Percentiles rank a stretch among this genome's conserved stretches.
Conservation (phyloP, 306 rosid species). For the Vigna trinervia region DNA sequence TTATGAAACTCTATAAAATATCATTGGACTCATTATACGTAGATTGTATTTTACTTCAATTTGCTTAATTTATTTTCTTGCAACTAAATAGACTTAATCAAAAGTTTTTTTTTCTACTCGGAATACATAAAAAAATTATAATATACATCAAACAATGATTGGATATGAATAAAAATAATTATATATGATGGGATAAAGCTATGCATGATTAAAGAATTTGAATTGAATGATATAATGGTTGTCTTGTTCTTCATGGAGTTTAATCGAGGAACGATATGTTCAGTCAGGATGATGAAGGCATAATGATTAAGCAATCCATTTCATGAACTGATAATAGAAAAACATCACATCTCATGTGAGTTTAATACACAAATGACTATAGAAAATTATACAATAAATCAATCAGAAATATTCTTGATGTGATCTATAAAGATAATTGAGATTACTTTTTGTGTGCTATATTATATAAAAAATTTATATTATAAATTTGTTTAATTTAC, state of each 20-base stretch:
- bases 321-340: not conserved
- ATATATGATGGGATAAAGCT: not conserved
- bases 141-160: not conserved
- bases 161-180: not conserved
- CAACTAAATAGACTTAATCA: no score
- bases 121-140: not conserved
- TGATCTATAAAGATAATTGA: no score
- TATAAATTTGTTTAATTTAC: no score
- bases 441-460: no score
- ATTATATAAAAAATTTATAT: no score
- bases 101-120: no score
- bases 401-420: not conserved
- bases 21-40: no score
- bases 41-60: no score
- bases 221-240: slow-evolving; percentile 37
- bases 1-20: no score
- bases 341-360: not conserved
- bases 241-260: slow-evolving; percentile 33
- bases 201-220: not conserved
- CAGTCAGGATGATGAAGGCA: not conserved
- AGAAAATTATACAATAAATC: not conserved
- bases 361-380: not conserved
- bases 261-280: slow-evolving; percentile 30
- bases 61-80: no score
- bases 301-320: not conserved